Conservation (phyloP, 768 basidiomycete species). For the Tricholoma terreum region DNA sequence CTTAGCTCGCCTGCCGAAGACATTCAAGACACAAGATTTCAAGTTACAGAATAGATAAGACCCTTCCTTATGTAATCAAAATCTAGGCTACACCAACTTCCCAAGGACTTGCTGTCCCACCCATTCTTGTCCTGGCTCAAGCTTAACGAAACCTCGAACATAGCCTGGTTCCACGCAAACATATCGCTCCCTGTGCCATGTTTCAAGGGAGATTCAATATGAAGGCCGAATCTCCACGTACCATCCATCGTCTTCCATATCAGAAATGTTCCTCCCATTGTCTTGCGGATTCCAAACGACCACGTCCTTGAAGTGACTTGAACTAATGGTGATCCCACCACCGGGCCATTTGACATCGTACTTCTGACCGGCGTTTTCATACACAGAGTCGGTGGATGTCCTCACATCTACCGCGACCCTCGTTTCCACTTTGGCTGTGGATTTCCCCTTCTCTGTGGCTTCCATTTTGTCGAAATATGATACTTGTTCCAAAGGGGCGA, state of each 20-base stretch:
- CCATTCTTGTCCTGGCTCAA: conserved; percentile 70
- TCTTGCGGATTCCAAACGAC: not conserved
- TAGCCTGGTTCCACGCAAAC: not conserved
- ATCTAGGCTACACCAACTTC: not conserved
- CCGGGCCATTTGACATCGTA: not conserved
- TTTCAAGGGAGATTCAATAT: not conserved
- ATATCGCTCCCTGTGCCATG: not conserved
- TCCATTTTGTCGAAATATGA: conserved; percentile 83
- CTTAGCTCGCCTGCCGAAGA: not conserved
- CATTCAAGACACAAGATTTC: not conserved
- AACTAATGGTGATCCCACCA: not conserved
- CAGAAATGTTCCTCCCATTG: not conserved
- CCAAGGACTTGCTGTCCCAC: conserved; percentile 70
- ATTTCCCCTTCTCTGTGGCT: conserved; percentile 45
- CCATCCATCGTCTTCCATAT: not conserved
- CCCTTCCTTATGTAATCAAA: not conserved
- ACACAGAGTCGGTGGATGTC: not conserved
- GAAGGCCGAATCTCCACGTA: not conserved
- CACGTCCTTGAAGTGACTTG: not conserved
- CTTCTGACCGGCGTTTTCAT: not conserved
- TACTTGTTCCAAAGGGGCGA: conserved; percentile 62
- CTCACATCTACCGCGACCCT: not conserved
- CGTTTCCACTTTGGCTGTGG: conserved; percentile 13
- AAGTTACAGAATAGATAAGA: not conserved
- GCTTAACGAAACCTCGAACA: conserved; percentile 14